Base-by-base conservation (phyloP, 768 basidiomycete species). In the Lentinus tigrinus region DNA sequence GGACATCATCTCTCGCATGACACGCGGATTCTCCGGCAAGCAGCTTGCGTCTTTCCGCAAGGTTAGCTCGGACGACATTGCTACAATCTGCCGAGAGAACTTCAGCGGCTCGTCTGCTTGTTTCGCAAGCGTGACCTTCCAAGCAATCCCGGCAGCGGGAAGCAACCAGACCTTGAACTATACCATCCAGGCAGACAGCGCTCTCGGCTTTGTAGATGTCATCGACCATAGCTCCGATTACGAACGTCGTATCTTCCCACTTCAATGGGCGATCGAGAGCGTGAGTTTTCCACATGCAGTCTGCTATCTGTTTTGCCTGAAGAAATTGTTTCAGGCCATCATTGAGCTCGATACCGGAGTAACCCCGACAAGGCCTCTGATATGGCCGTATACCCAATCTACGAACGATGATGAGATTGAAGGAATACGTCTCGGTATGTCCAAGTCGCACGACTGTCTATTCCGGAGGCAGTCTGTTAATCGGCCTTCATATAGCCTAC, bases 221-320 rank as follows among this genome's bases (percentile, higher is more conserved):
- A 74, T 76, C 21, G 72, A 75, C 14, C 89, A 90, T 65, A 80
- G 73, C 3, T 85, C 87, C 58, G 87, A 89, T 69, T 83, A 85
- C 60, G 88, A 91, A 69, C 74, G 73, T 48, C 73, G 85, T 44
- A 78, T 90, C 37, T 65, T 93, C 17, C 90, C 90, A 1, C 62
- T 93, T 24, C 90, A 93, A 61, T 85, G 89, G 80, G 87, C 88
- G 13, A 74, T 93, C 34, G 90, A 93, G 65, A 75, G 81, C 68
- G 89, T 86, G 58, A 28, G 81, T 23, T 4, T 24, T 17, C n/a
- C 34, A 58, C 17, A n/a, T 21, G 6, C 27, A 16, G 28, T 37
- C 43, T 16, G 21, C 23, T 13, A 3, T 3, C 13, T 8, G n/a
- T 19, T 34, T 42, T 39, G 37, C 1, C 14, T 38, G 7, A 48